These are phyloP conservation scores for Arachnomyces sp. DNA, from an alignment of 2,329 filamentous ascomycete genomes.

Conservation along the genomic window DNA sequence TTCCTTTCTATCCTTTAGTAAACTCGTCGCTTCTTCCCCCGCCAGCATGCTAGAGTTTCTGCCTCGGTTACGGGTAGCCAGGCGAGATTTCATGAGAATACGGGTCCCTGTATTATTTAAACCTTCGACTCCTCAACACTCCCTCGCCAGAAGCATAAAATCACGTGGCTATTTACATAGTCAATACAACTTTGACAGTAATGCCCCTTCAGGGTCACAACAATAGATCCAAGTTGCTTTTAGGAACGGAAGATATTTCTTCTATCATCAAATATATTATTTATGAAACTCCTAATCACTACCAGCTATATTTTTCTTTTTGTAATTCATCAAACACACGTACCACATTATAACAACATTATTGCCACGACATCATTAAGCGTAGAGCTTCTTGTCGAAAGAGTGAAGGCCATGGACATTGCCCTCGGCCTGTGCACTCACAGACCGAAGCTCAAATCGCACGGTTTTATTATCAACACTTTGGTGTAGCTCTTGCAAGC, in stretches of 20 bases:
- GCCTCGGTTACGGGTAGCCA: too few species aligned
- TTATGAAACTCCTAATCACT: constrained; percentile 1
- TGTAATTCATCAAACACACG: not conserved
- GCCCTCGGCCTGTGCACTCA: constrained; percentile 91
- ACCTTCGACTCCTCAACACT: too few species aligned
- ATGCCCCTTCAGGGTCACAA: too few species aligned
- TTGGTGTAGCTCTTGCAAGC: constrained; percentile 67
- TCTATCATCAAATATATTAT: not conserved
- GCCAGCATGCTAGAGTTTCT: too few species aligned
- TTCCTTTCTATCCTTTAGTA: too few species aligned
- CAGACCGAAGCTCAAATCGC: constrained; percentile 88
- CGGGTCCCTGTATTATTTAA: constrained; percentile 27
- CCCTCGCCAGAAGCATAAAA: too few species aligned
- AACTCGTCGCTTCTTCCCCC: too few species aligned
- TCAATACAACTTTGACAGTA: too few species aligned
- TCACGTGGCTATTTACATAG: too few species aligned
- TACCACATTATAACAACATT: not conserved
- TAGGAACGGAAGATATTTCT: too few species aligned
- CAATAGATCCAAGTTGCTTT: too few species aligned
- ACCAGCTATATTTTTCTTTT: not conserved
- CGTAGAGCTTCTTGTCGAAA: constrained; percentile 99
- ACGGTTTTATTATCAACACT: constrained; percentile 67
- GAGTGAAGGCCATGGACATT: constrained; percentile 95
- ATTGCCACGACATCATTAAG: constrained; percentile 43
- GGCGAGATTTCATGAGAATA: constrained; percentile 17